A percentile compares a stretch with the other conserved stretches of the same genome.
Evolutionary conservation across 495 filamentous ascomycete genomes (phyloP).

Genomic region (Neurospora sublineolata): DNA sequence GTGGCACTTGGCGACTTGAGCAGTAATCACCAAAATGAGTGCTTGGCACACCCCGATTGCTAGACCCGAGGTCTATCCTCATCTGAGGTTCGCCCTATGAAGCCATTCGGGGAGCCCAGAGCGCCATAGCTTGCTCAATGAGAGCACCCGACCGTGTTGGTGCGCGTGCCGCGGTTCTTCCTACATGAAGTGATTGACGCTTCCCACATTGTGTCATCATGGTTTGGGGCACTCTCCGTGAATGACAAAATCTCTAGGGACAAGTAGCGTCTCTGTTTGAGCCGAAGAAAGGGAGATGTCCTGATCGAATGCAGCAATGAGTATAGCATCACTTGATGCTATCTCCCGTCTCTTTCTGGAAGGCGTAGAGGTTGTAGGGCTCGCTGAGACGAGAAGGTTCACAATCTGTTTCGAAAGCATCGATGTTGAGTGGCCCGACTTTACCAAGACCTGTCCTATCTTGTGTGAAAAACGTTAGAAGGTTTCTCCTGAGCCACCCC

Average conservation of each 20-base stretch:
- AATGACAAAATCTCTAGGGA: not conserved
- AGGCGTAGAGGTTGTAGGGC: not conserved
- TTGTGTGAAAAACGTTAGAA: not conserved
- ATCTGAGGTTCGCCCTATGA: not conserved
- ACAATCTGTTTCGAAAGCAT: not conserved
- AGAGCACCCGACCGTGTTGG: not conserved
- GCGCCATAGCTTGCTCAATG: not conserved
- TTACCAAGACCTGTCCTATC: not conserved
- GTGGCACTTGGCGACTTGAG: not conserved
- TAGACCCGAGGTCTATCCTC: not conserved
- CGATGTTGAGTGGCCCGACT: not conserved
- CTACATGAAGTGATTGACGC: not conserved
- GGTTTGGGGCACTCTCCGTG: not conserved
- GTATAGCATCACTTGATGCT: not conserved
- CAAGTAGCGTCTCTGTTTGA: not conserved
- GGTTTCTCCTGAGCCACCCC: not conserved
- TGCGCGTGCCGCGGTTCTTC: not conserved
- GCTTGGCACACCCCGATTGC: not conserved
- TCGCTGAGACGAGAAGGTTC: not conserved
- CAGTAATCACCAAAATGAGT: not conserved
- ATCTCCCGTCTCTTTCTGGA: not conserved
- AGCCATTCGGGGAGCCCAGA: not conserved
- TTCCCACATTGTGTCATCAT: not conserved
- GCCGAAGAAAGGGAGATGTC: not conserved
- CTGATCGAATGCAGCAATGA: not conserved